phyloP scores from a whole-genome alignment of 768 basidiomycete species.

The Psilocybe subaeruginosa region DNA sequence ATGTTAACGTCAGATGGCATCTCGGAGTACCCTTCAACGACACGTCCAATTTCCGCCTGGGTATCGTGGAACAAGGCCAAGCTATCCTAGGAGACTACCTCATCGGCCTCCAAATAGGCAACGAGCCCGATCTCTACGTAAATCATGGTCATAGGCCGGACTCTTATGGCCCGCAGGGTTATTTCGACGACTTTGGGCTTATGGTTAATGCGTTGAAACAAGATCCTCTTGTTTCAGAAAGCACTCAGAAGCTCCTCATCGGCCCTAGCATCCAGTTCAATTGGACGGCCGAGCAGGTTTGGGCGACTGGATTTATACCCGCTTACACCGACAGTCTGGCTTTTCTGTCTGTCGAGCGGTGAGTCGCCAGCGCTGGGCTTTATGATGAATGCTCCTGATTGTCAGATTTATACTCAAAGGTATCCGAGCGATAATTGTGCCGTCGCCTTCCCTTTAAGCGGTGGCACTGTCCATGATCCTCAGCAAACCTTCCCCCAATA shows the following conservation, averaged over 20 bases:
- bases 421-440: constrained; percentile 56
- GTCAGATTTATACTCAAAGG: constrained; percentile 36
- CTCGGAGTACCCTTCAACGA: constrained; percentile 73
- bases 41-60: constrained; percentile 52
- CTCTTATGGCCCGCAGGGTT: constrained; percentile 45
- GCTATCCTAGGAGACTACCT: constrained; percentile 65
- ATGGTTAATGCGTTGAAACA: constrained; percentile 46
- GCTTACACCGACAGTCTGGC: constrained; percentile 39
- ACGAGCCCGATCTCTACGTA: constrained; percentile 62
- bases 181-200: constrained; percentile 52
- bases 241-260: constrained; percentile 49
- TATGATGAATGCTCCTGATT: constrained; percentile 12
- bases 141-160: constrained; percentile 38
- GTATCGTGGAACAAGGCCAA: constrained; percentile 64
- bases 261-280: constrained; percentile 53
- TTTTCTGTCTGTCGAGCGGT: constrained; percentile 62
- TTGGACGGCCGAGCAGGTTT: constrained; percentile 57
- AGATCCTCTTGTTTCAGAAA: constrained; percentile 30
- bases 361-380: constrained; percentile 18
- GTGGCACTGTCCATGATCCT: constrained; percentile 36
- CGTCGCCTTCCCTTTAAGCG: constrained; percentile 44
- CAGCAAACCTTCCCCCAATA: constrained; percentile 54
- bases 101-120: constrained; percentile 70
- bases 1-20: constrained; percentile 69
- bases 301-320: constrained; percentile 57